Base-by-base conservation (phyloP, 192 early-diverging fungal species). In the Pilobolus umbonatus region DNA sequence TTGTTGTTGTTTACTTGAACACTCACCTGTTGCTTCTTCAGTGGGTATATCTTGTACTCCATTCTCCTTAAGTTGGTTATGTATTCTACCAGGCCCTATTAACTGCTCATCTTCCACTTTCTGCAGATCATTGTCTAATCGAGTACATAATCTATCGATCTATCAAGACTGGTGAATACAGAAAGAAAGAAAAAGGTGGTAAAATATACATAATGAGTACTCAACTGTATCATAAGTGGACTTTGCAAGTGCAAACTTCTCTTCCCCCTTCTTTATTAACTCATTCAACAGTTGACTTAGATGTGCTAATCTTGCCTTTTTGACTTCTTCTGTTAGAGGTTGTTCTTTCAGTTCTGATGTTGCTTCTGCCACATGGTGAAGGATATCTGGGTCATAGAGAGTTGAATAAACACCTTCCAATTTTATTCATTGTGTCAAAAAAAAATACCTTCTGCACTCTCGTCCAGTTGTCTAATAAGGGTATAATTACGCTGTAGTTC, bases 31-130 rank as follows among this genome's bases (percentile, higher is more conserved):
- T 2, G 68, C 64, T 50, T 74, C 67, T 3, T 69, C 62, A 35
- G n/a, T n/a, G n/a, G n/a, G n/a, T n/a, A n/a, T n/a, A 60, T 51
- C 15, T 55, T 56, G 1, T 68, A 62, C 6, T 55, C 39, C 14
- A 32, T 48, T 15, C 34, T 11, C 28, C 46, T 48, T 28, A 28
- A 22, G 21, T 67, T 39, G 65, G 24, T 40, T n/a, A 28, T 26
- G 21, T n/a, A 53, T 55, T 36, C 75, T 48, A 59, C 72, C 73
- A 5, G 81, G 75, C 3, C 75, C 81, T 25, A 87, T 85, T 74
- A 93, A 75, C 66, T 94, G 90, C 50, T 91, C 87, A 55, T 98
- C 92, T 65, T 98, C 92, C 67, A 93, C 92, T 57, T 88, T 88
- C 40, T 80, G 74, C 70, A 98, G 63, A 60, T 96, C 95, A 38